Base-by-base conservation (phyloP, 495 filamentous ascomycete species). In the Tuber calosporum region DNA sequence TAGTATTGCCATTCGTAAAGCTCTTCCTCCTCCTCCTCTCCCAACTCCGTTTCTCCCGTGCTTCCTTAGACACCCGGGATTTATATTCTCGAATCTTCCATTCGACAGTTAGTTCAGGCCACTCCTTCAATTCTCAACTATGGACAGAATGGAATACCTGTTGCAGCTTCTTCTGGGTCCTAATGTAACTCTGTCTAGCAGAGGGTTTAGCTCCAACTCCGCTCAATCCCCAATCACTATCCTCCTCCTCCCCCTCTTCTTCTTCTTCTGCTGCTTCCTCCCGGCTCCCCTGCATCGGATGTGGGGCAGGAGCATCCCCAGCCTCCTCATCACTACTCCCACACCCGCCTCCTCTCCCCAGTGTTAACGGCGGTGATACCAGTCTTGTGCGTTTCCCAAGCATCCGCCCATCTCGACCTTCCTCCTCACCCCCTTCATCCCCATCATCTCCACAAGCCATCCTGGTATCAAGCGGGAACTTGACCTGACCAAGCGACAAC, bases 151-250 rank as follows among this genome's bases (percentile, higher is more conserved):
- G 41, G 68, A 42, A 40, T 72, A 80, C 86, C 83, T 98, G 94
- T 82, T 91, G 89, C 79, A 88, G 87, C 74, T 94, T 86, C 81
- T 88, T 91, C 81, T 93, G 88, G 9, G 87, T 86, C 72, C 94
- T 86, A 38, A 89, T 88, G 82, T 92, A 90, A 1, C 93, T 94
- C 41, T 93, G 89, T 42, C 91, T 91, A 26, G 93, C 87, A 13
- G 93, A 97, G 0, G 94, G 94, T 75, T 88, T 90, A 83, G 96
- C 97, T 1, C 94, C 94, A 79, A 98, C 90, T 20, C 94, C 94
- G 82, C 96, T 22, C 38, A 74, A 66, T 8, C 72, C 78, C 26
- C 42, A 84, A 69, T 85, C 80, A 22, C 85, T 84, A 5, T 79
- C 80, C 20, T 84, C 84, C 70, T 85, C 83, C 66, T 85, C 85